These are phyloP conservation scores for Leptographium flavum DNA, from an alignment of 2,329 filamentous ascomycete genomes.

Conservation along the genomic window DNA sequence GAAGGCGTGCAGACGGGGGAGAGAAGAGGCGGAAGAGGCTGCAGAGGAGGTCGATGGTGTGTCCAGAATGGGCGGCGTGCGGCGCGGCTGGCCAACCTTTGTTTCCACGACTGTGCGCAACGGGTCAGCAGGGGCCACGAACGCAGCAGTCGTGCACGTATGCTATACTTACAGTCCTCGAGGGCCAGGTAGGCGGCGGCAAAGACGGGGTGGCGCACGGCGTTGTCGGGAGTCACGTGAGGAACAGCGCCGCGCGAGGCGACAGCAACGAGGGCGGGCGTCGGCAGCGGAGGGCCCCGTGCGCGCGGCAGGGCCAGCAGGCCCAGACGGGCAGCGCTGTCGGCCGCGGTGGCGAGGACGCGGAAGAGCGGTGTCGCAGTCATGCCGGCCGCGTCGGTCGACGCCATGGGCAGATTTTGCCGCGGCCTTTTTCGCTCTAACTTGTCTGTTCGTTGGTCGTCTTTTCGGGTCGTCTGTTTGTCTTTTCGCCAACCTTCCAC, in stretches of 20 bases:
- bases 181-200: constrained; percentile 65
- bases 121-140: not conserved
- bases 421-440: no score
- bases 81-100: constrained; percentile 2
- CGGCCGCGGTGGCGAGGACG: constrained; percentile 16
- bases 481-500: no score
- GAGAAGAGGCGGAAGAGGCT: not conserved
- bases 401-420: no score
- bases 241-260: constrained; percentile 76
- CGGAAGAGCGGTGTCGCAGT: constrained; percentile 8
- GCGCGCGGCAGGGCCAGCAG: constrained; percentile 41
- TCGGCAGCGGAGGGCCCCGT: constrained; percentile 50
- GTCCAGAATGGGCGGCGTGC: constrained; percentile 7
- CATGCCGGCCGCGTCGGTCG: no score
- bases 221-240: constrained; percentile 77
- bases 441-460: no score
- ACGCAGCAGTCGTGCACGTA: fast-evolving
- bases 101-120: constrained; percentile 10
- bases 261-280: constrained; percentile 67
- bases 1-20: constrained; percentile 56
- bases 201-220: constrained; percentile 50
- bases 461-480: no score
- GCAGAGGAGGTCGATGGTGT: not conserved
- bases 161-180: constrained; percentile 67
- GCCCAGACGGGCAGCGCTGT: constrained; percentile 47